Conservation (phyloP, 768 basidiomycete genomes). For the Russula virescens region DNA sequence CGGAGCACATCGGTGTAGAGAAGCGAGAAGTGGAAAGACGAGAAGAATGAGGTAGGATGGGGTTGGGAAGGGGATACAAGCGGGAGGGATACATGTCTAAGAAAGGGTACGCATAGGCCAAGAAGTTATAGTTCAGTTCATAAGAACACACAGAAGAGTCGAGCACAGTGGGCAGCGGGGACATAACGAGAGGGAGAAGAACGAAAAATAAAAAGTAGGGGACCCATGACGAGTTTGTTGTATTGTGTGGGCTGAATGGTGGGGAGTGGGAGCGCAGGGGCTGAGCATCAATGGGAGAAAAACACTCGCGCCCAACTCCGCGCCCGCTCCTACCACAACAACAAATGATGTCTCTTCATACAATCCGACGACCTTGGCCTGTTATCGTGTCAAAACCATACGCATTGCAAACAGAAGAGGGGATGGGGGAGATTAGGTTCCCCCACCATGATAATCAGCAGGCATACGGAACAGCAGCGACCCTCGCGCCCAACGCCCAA, state of each 20-base stretch:
- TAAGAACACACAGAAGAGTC: neutral
- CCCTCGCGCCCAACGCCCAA: conserved; percentile 9
- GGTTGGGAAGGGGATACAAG: neutral
- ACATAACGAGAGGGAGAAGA: neutral
- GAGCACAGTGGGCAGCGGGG: no score
- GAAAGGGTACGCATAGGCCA: conserved; percentile 9
- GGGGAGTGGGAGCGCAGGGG: no score
- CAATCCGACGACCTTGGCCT: neutral
- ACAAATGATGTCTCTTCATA: neutral
- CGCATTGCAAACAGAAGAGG: no score
- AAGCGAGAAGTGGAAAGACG: neutral
- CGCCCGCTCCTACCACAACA: no score
- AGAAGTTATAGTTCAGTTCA: neutral
- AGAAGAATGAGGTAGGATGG: neutral
- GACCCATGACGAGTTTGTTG: neutral
- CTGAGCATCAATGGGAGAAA: neutral
- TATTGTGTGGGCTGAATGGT: no score
- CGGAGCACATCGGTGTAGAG: neutral
- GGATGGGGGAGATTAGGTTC: no score
- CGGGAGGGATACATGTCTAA: conserved; percentile 6
- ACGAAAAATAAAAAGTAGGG: neutral
- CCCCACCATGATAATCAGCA: conserved; percentile 5
- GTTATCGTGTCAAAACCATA: no score
- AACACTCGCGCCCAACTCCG: no score
- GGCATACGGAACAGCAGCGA: conserved; percentile 8